Evolutionary conservation across 768 basidiomycete genomes (phyloP), one percentile per base, ranked within the genome.

Genomic region (Hirschioporus abietinus): DNA sequence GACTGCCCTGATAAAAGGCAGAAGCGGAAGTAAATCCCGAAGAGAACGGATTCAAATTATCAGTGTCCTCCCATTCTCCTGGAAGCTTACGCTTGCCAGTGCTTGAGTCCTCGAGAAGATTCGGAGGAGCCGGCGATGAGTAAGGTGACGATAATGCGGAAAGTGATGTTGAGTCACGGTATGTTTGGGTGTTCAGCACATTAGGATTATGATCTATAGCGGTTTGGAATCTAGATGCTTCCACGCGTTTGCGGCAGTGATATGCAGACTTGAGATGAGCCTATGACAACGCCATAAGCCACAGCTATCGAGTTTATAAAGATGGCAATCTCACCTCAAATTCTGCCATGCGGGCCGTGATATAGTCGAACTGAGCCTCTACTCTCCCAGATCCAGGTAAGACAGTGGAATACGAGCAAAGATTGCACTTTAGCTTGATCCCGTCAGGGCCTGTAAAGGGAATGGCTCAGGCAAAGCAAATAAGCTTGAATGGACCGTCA

Each of bases 61-160:
- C 60, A 62, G 36, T 23, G 35, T 65, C 25, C 36, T 58, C 64
- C 64, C 52, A 57, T 64, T 35, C 63, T 27, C 42, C 63, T n/a
- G 35, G 26, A 15, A 35, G 25, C 52, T 35, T 58, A 60, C 24
- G 25, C 23, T 58, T 58, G 17, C 35, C 64, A 25, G 57, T 12
- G 3, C 60, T 65, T 10, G 17, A 26, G n/a, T 42, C 52, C 27
- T 64, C 12, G 3, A n/a, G 25, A n/a, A 52, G 42, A 20, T 52
- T 52, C 12, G 42, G 12, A 52, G 42, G 42, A 15, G 42, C 20
- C 42, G 42, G 42, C 42, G 42, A 52, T 10, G 12, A 20, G 20
- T 52, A 52, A 52, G 42, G 42, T 15, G 42, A 52, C 20, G 42
- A 52, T 5, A 20, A 52, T 52, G 20, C 12, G 20, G 42, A 52